Base-by-base conservation (phyloP, 2,329 filamentous ascomycete species). In the Trichophaea hybrida region DNA sequence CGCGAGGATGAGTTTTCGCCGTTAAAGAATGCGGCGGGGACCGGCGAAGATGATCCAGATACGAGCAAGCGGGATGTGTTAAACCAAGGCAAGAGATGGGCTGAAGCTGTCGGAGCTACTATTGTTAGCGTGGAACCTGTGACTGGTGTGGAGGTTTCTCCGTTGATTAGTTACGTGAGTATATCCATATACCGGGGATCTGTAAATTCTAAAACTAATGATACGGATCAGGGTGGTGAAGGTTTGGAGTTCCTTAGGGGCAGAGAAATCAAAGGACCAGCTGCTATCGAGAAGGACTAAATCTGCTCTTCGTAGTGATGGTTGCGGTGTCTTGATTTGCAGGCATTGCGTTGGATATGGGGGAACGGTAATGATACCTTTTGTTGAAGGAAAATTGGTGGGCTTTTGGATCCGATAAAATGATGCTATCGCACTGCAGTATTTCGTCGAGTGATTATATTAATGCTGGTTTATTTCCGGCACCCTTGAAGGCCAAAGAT, bases 1-100 rank as follows among this genome's bases (percentile, higher is more conserved):
- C 88, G 93, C 63, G 90, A 96, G 76, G 93, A 98, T 68, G 93
- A 98, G 75, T 98, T 98, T 76, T 96, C 89, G 33, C 93, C 93
- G 4, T 77, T 98, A 67, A 98, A 98, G 83, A 98, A 98, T 71
- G 82, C 81, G 8, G 79, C 77, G 64, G 88, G 89, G 58, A 89
- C 87, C 44, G 88, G 87, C 35, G 86, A 95, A 75, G 93, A 98
- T 71, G 88, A 96, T 72, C 86, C 88, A 8, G 89, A 95, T 67
- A 98, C 93, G 55, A 95, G 89, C 78, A 88, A 84, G 75, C 78
- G 77, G 66, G 88, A 97, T 71, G 94, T 97, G 71, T 85, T 95
- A 82, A 76, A 78, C 50, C 93, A 97, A 75, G 93, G 93, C 49
- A 82, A 83, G 73, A 83, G 86, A 69, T 98, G 93, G 90, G 76